These are phyloP conservation scores for Stephania japonica DNA, from an alignment of 164 flowering plant species.

Conservation along the genomic window DNA sequence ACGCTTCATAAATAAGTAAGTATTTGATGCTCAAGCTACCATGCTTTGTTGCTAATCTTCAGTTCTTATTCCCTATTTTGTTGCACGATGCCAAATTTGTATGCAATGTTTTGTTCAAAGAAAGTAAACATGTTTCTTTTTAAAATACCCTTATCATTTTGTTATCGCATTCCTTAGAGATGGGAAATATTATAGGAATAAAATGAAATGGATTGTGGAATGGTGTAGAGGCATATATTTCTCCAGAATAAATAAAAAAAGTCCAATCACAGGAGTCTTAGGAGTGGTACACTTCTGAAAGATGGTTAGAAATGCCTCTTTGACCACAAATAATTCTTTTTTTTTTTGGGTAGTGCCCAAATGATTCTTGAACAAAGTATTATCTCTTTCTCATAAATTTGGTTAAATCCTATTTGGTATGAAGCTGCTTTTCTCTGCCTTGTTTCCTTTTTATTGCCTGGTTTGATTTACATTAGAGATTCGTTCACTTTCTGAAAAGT, in stretches of 20 bases:
- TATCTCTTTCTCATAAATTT: neutral
- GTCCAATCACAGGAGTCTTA: neutral
- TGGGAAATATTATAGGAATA: neutral
- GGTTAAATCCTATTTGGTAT: neutral
- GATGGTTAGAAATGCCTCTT: neutral
- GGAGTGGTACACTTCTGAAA: neutral
- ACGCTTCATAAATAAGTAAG: neutral
- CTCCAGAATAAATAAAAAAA: neutral
- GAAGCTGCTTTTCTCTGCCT: neutral
- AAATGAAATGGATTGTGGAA: neutral
- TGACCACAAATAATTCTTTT: neutral
- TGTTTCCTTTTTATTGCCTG: neutral
- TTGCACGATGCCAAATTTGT: neutral
- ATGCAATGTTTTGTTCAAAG: neutral
- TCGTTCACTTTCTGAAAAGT: neutral
- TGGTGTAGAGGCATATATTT: neutral
- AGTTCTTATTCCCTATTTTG: neutral
- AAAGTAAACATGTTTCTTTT: neutral
- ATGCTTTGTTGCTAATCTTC: neutral
- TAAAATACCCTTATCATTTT: neutral
- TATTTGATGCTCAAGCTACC: neutral
- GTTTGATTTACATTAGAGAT: neutral
- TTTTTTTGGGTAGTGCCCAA: too few species aligned
- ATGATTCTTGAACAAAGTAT: neutral
- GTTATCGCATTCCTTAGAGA: neutral